Evolutionary conservation across 1,284 basidiomycete species (phyloP).

Genomic region (Ceratobasidium sp.): DNA sequence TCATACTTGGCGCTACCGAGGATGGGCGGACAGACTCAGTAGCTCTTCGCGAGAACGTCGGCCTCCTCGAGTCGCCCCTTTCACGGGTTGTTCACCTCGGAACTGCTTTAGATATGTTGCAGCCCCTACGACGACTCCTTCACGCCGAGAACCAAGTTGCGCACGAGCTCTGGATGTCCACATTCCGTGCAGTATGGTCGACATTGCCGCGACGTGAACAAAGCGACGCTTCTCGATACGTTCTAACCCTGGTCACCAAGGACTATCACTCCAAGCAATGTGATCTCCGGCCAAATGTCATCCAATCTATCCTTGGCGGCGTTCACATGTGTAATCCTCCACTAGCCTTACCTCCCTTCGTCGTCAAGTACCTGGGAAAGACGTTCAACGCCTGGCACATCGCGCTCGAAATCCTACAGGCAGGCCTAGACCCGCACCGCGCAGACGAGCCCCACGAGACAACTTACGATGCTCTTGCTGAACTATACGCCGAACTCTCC

Average conservation of each 20-base stretch:
- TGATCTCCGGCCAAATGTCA: slow-evolving; percentile 91
- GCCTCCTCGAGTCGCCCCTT: slow-evolving; percentile 41
- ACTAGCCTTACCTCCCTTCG: slow-evolving; percentile 89
- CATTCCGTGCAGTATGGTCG: slow-evolving; percentile 91
- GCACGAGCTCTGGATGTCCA: slow-evolving; percentile 87
- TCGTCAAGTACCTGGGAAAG: slow-evolving; percentile 96
- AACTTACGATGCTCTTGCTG: slow-evolving; percentile 89
- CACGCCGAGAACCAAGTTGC: slow-evolving; percentile 81
- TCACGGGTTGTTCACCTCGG: slow-evolving; percentile 48
- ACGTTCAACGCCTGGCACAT: slow-evolving; percentile 97
- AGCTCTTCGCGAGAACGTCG: slow-evolving; percentile 45
- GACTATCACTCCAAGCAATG: slow-evolving; percentile 93
- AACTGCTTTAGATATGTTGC: slow-evolving; percentile 64
- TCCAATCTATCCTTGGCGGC: slow-evolving; percentile 89
- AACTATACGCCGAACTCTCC: slow-evolving; percentile 92
- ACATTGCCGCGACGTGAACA: slow-evolving; percentile 88
- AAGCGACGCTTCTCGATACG: slow-evolving; percentile 85
- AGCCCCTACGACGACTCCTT: slow-evolving; percentile 81
- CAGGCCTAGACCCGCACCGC: slow-evolving; percentile 72
- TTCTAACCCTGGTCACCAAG: slow-evolving; percentile 89
- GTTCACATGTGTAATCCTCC: slow-evolving; percentile 85
- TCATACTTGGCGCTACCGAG: slow-evolving; percentile 86
- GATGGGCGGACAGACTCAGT: slow-evolving; percentile 40
- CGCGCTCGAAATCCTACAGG: slow-evolving; percentile 86
- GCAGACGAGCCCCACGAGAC: slow-evolving; percentile 89